These are phyloP conservation scores for Aaosphaeria pasadenensis DNA, from an alignment of 2,329 filamentous ascomycete genomes.

Conservation along the genomic window DNA sequence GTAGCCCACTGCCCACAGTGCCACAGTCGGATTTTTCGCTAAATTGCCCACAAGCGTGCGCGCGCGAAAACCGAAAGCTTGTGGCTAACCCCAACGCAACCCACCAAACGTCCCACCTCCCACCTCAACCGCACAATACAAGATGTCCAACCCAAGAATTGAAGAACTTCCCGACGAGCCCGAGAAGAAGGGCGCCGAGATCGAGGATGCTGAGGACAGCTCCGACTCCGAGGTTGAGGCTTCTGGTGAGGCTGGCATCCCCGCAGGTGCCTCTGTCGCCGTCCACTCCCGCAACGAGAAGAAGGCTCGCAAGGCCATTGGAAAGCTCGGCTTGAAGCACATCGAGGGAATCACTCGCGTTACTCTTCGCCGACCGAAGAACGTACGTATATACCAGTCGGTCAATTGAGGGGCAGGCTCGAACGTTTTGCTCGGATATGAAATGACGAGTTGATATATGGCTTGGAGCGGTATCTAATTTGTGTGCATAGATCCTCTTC, in stretches of 20 bases:
- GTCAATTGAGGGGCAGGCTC: not conserved
- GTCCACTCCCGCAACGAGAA: constrained; percentile 99
- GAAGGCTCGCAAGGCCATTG: constrained; percentile 99
- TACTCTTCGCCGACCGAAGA: constrained; percentile 96
- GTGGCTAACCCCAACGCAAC: constrained; percentile 2
- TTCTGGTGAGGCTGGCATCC: constrained; percentile 64
- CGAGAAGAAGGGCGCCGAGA: constrained; percentile 72
- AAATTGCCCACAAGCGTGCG: constrained; percentile 22
- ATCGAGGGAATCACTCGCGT: constrained; percentile 97
- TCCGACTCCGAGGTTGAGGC: constrained; percentile 75
- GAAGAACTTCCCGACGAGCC: constrained; percentile 93
- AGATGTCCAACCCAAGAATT: constrained; percentile 96
- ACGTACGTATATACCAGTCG: constrained; percentile 63
- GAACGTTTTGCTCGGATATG: not conserved
- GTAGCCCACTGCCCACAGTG: too few species aligned
- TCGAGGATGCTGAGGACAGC: constrained; percentile 70
- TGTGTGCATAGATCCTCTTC: constrained; percentile 76
- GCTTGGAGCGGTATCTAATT: too few species aligned
- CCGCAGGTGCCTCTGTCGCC: constrained; percentile 82
- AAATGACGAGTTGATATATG: too few species aligned
- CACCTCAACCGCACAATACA: constrained; percentile 42
- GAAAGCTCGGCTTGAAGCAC: constrained; percentile 95
- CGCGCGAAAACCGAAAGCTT: constrained; percentile 6
- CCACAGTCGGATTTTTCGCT: constrained; percentile 10
- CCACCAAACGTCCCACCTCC: constrained; percentile 12